phyloP scores from a whole-genome alignment of 164 flowering plant species.

The Magnolia changhungtana region DNA sequence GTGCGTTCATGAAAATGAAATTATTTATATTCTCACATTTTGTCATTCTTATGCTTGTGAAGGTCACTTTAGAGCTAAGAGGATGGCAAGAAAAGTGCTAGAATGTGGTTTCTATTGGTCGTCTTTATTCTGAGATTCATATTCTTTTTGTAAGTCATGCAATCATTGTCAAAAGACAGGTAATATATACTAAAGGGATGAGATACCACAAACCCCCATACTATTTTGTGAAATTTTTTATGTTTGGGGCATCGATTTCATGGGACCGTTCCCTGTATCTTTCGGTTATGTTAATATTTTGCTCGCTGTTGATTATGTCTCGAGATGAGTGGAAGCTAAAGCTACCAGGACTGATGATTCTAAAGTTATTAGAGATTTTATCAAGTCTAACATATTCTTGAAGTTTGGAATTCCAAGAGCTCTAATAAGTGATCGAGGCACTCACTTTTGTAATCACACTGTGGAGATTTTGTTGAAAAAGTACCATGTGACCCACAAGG shows the following conservation, averaged over 20 bases:
- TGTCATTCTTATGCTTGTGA: no score
- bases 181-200: neutral
- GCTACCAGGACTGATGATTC: neutral
- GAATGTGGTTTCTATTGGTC: no score
- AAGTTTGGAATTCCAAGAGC: neutral
- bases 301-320: no score
- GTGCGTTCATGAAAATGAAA: no score
- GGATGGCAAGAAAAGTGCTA: no score
- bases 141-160: neutral
- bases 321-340: neutral
- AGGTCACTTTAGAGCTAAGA: no score
- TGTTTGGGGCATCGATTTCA: neutral
- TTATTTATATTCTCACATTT: no score
- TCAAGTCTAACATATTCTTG: neutral
- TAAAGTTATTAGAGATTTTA: neutral
- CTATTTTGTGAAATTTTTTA: neutral
- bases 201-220: constrained; percentile 1
- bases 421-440: neutral
- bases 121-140: no score
- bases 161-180: neutral
- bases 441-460: no score
- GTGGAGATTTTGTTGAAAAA: neutral
- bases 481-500: constrained; percentile 1
- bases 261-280: no score
- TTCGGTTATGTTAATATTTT: no score